These are phyloP conservation scores for Plasmodium coatneyi DNA, from an alignment of 169 alveolate species.

Conservation along the genomic window DNA sequence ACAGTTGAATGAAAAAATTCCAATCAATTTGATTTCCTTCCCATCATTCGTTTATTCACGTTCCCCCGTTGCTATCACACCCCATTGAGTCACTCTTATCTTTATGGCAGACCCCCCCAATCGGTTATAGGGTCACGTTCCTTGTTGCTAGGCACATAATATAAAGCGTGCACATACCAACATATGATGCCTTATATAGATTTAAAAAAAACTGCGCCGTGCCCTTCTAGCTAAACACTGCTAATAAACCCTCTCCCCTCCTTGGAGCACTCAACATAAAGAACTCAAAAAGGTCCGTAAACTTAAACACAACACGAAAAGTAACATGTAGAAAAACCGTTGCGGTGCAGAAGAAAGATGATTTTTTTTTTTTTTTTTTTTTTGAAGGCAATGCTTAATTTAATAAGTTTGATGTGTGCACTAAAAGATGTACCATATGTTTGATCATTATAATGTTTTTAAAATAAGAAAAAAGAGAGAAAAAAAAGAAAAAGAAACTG, in stretches of 20 bases:
- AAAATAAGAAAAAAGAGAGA: background rate
- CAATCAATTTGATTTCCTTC: background rate
- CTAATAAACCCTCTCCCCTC: background rate
- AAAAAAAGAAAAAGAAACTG: background rate
- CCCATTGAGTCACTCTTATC: background rate
- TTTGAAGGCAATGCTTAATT: constrained; percentile 11
- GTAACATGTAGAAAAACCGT: background rate
- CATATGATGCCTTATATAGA: background rate
- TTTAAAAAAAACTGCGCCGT: background rate
- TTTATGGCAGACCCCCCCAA: background rate
- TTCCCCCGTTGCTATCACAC: background rate
- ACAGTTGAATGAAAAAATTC: background rate
- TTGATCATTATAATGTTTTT: background rate
- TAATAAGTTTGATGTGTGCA: constrained; percentile 8
- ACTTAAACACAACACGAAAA: background rate
- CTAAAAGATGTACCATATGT: constrained; percentile 26
- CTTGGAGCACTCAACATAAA: background rate
- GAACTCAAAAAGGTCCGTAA: background rate
- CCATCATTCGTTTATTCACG: background rate
- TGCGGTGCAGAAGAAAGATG: background rate
- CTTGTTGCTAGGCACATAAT: constrained; percentile 3
- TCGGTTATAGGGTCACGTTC: background rate
- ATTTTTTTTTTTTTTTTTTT: background rate
- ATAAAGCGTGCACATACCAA: background rate
- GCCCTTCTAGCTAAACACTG: background rate